Evolutionary conservation across 768 basidiomycete species (phyloP), one percentile per base, ranked within the genome.

Genomic region (Lanmaoa rubissima): DNA sequence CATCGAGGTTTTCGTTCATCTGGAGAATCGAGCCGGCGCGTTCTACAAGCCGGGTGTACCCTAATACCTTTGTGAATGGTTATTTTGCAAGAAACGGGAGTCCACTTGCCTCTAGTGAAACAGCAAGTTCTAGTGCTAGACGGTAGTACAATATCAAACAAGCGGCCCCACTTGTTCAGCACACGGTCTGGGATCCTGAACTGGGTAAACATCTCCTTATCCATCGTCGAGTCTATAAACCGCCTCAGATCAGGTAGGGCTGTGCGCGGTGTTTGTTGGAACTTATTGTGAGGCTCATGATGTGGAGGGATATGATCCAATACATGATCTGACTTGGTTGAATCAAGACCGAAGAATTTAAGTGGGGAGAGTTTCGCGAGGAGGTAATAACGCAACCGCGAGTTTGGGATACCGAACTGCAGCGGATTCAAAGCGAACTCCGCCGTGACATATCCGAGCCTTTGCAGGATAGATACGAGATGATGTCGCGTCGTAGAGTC

Each of bases 361-460:
- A 78, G 63, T 7, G 82, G 76, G 16, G 60, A 57, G 35, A 71
- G 71, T 61, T 82, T 87, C 11, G 90, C 91, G 1, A 93, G 80
- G 19, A 90, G 76, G 62, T 93, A 92, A 66, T 92, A 92, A 26
- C 90, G 80, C 57, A 90, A 73, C 21, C 90, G 84, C 19, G 91
- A 93, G 65, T 92, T 93, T 9, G 91, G 91, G 16, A 91, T 83
- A 17, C 86, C 84, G 58, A 88, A 90, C 67, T 92, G 90, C 6
- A 90, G 70, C 1, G 90, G 91, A 26, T 85, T 90, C 48, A 93
- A 70, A 11, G 88, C 73, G 24, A 90, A 75, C 69, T 93, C 90
- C 24, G 76, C 63, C 0, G 76, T 79, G 8, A 66, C 65, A 65
- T 92, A 92, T 21, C 82, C 82, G 5, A 87, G 75, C 1, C 69